These are phyloP conservation scores for Neofusicoccum parvum DNA, from an alignment of 2,329 filamentous ascomycete species.

Conservation along the genomic window DNA sequence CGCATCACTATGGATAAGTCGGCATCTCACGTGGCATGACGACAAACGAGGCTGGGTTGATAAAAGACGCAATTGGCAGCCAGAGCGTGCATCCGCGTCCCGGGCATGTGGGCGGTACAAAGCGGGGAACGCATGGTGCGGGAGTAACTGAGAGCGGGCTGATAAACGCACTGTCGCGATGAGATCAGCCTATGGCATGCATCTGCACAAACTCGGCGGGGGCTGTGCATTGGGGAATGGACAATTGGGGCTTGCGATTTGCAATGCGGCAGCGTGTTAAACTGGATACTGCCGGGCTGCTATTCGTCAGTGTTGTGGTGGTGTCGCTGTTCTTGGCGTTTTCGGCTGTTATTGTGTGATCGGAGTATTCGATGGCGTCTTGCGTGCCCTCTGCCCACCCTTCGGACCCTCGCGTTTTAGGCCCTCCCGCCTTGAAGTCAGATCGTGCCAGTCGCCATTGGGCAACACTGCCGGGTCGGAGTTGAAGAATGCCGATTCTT, in stretches of 20 bases:
- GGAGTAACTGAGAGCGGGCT: too few relatives aligned
- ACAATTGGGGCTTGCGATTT: background rate
- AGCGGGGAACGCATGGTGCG: background rate
- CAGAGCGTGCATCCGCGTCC: background rate
- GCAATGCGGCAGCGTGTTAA: background rate
- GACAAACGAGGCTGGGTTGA: conserved; percentile 9
- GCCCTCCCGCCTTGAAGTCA: background rate
- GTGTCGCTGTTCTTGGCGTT: background rate
- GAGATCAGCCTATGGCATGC: conserved; percentile 10
- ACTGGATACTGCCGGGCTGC: background rate
- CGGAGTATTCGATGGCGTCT: background rate
- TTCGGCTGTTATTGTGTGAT: conserved; percentile 11
- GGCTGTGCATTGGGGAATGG: background rate
- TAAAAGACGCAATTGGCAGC: background rate
- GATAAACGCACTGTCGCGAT: background rate
- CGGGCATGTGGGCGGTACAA: background rate
- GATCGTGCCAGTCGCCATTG: background rate
- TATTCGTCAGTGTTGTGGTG: background rate
- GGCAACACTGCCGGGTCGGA: too few relatives aligned
- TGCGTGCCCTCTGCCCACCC: background rate
- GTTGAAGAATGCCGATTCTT: too few relatives aligned
- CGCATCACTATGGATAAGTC: conserved; percentile 1
- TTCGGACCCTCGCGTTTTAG: background rate
- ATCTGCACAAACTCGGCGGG: background rate
- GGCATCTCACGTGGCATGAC: conserved; percentile 16